Percentiles rank a stretch among this genome's conserved stretches.
phyloP scores from a whole-genome alignment of 495 filamentous ascomycete species.

The Glutinoglossum americanum region DNA sequence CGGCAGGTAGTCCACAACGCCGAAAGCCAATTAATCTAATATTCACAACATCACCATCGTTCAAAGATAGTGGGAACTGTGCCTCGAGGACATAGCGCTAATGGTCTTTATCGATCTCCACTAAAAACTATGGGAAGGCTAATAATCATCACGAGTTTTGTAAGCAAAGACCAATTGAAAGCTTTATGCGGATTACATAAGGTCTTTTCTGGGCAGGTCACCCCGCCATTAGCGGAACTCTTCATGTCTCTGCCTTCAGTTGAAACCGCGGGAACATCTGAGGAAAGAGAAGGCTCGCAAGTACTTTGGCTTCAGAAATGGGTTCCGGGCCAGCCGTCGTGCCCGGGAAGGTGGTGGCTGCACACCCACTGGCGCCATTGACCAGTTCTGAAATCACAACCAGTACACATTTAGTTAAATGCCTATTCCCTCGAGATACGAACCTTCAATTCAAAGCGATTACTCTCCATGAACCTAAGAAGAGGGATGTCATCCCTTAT shows the following conservation, averaged over 20 bases:
- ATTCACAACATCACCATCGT: too few species aligned
- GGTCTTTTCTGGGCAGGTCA: not conserved
- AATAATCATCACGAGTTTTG: too few species aligned
- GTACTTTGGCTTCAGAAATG: not conserved
- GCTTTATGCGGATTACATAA: not conserved
- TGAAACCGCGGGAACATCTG: not conserved
- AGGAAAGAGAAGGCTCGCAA: not conserved
- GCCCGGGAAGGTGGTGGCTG: not conserved
- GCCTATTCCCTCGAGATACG: conserved; percentile 10
- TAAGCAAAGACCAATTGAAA: too few species aligned
- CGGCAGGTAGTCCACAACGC: too few species aligned
- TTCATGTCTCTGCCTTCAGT: not conserved
- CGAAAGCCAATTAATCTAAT: too few species aligned
- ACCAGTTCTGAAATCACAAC: conserved; percentile 12
- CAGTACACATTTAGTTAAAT: conserved; percentile 10
- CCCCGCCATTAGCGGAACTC: not conserved
- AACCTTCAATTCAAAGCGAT: conserved; percentile 31
- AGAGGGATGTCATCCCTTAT: conserved; percentile 32
- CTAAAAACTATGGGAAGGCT: too few species aligned
- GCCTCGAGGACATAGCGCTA: too few species aligned
- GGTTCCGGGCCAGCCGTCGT: conserved; percentile 8
- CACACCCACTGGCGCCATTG: conserved; percentile 14
- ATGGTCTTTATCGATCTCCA: too few species aligned
- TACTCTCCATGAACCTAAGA: conserved; percentile 43
- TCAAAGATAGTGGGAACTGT: too few species aligned